Evolutionary conservation across 2,329 filamentous ascomycete species (phyloP).

Genomic region (Ascochyta pisi): DNA sequence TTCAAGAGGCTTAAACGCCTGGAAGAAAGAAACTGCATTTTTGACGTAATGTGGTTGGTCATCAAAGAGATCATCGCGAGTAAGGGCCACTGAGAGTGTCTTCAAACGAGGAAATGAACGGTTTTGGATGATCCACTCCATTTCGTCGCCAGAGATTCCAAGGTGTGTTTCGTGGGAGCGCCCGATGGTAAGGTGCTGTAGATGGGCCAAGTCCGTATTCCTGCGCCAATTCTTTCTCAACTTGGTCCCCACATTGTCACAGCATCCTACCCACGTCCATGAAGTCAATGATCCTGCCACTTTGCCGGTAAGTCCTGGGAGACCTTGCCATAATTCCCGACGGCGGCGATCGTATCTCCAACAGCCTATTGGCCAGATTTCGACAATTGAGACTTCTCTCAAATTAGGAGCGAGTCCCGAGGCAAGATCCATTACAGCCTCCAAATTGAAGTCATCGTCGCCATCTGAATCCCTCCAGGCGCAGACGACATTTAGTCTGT

Average conservation of each 20-base stretch:
- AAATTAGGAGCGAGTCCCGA: slow-evolving; percentile 28
- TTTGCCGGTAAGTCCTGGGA: slow-evolving; percentile 18
- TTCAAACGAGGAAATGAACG: slow-evolving; percentile 10
- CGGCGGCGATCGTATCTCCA: neutral
- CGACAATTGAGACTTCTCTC: neutral
- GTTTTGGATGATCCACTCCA: slow-evolving; percentile 25
- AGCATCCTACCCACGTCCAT: slow-evolving; percentile 20
- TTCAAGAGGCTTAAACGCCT: slow-evolving; percentile 21
- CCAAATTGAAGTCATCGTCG: too few relatives aligned
- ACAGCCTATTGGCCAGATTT: neutral
- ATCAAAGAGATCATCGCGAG: slow-evolving; percentile 2
- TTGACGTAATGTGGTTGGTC: slow-evolving; percentile 27
- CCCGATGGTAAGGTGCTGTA: slow-evolving; percentile 26
- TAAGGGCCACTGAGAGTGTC: neutral
- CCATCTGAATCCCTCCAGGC: slow-evolving; percentile 4
- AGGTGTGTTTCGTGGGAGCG: slow-evolving; percentile 7
- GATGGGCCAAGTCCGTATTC: slow-evolving; percentile 25
- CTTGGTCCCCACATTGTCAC: neutral
- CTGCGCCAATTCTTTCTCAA: slow-evolving; percentile 18
- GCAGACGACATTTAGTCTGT: slow-evolving; percentile 12
- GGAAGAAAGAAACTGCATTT: slow-evolving; percentile 26
- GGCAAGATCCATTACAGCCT: slow-evolving; percentile 6
- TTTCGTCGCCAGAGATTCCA: slow-evolving; percentile 18
- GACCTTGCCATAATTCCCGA: slow-evolving; percentile 23
- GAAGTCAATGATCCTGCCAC: neutral